A percentile compares a stretch with the other conserved stretches of the same genome.
Evolutionary conservation across 192 early-diverging fungal genomes (phyloP).

Genomic region (Chytriomyces confervae): DNA sequence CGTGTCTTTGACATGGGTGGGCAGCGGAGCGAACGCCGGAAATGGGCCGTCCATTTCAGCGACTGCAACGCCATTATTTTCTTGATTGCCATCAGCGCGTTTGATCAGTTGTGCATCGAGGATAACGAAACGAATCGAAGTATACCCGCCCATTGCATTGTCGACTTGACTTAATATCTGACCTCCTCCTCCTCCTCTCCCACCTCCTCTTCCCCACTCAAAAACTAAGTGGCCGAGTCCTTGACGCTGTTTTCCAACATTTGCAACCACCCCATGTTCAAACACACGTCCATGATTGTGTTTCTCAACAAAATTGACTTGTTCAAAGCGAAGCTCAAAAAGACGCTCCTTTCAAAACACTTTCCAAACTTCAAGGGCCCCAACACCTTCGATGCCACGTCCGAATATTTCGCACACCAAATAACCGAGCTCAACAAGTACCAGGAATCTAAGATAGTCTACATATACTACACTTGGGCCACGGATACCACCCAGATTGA

Average conservation of each 20-base stretch:
- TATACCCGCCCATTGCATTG: not conserved
- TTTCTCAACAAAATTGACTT: conserved; percentile 72
- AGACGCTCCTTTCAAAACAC: conserved; percentile 52
- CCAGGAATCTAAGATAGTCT: conserved; percentile 52
- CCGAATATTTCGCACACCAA: conserved; percentile 48
- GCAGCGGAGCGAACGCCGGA: conserved; percentile 61
- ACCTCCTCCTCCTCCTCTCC: not conserved
- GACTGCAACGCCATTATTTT: conserved; percentile 69
- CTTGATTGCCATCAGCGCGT: conserved; percentile 63
- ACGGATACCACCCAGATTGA: conserved; percentile 62
- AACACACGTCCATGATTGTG: conserved; percentile 61
- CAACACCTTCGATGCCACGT: conserved; percentile 50
- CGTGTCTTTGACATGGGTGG: conserved; percentile 71
- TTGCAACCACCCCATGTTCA: conserved; percentile 49
- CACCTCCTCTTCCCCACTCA: conserved; percentile 46
- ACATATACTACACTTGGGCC: conserved; percentile 67
- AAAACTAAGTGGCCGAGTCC: conserved; percentile 40
- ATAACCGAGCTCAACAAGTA: conserved; percentile 49
- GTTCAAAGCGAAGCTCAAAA: conserved; percentile 56
- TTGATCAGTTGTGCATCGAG: conserved; percentile 62
- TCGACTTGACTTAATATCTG: not conserved
- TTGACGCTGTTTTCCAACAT: conserved; percentile 42
- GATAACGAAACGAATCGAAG: conserved; percentile 60
- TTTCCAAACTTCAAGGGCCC: conserved; percentile 61
- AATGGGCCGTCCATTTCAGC: conserved; percentile 72